Conservation (phyloP, 352 stramenopile species). For the Saprolegnia diclina region DNA sequence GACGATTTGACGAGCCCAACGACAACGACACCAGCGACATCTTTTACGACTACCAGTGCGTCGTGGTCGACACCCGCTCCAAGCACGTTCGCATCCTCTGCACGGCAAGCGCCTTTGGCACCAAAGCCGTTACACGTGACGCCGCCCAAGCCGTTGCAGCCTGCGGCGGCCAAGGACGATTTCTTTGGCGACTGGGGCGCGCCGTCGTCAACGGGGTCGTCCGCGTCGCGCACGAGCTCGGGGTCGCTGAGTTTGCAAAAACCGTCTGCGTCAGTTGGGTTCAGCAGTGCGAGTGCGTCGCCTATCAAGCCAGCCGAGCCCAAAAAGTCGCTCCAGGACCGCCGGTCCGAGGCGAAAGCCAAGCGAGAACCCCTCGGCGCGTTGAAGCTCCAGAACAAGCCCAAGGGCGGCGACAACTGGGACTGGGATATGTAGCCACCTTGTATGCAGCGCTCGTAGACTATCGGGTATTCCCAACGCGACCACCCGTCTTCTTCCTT, state of each 20-base stretch:
- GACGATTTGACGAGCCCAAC: constrained; percentile 18
- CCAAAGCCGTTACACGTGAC: background rate
- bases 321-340: constrained; percentile 22
- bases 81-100: background rate
- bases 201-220: background rate
- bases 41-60: background rate
- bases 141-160: background rate
- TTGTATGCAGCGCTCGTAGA: background rate
- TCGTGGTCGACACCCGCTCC: background rate
- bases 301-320: background rate
- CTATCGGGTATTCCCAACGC: too few relatives aligned
- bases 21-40: background rate
- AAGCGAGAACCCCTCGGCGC: constrained; percentile 23
- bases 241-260: constrained; percentile 4
- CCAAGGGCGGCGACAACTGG: constrained; percentile 26
- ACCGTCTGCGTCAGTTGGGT: background rate
- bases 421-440: constrained; percentile 26
- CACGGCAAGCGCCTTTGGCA: background rate
- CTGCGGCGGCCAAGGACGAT: background rate
- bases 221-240: background rate
- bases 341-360: constrained; percentile 11
- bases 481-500: too few relatives aligned
- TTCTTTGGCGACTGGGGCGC: constrained; percentile 24
- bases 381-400: constrained; percentile 18
- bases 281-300: background rate